Conservation (phyloP, 371 early-diverging fungal genomes). For the Apophysomyces trapeziformis region DNA sequence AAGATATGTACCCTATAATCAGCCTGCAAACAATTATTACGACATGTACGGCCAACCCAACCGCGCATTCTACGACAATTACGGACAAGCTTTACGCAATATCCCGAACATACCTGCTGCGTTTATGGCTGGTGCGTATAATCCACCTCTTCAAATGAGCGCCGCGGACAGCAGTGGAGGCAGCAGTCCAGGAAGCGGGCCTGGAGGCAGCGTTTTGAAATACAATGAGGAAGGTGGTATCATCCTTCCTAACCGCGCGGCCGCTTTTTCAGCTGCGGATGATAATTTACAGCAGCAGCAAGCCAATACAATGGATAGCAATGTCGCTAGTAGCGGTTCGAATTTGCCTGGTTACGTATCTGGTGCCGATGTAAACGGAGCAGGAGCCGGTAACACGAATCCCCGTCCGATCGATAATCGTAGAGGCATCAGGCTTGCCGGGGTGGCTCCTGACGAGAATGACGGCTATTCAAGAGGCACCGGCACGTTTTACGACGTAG, state of each 20-base stretch:
- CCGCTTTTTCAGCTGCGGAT: background rate
- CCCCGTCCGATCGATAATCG: background rate
- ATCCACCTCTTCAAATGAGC: background rate
- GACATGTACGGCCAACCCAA: background rate
- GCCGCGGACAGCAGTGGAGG: background rate
- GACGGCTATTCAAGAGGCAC: conserved; percentile 20
- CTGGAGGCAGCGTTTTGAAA: conserved; percentile 9
- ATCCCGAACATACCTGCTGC: too few species aligned
- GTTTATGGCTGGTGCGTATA: too few species aligned
- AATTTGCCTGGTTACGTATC: background rate
- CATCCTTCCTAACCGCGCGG: conserved; percentile 10
- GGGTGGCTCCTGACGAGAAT: conserved; percentile 7
- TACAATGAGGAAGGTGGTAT: conserved; percentile 22
- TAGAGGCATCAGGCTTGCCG: background rate
- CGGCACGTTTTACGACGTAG: conserved; percentile 43
- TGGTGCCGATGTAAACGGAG: background rate
- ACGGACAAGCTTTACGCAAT: background rate
- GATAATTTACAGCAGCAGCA: background rate
- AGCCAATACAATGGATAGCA: background rate
- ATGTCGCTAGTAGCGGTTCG: background rate
- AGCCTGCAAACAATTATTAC: background rate
- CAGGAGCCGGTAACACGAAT: background rate
- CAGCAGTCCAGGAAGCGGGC: background rate
- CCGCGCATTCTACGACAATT: background rate
- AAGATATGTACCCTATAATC: background rate